These are phyloP conservation scores for Passalora sequoiae DNA, from an alignment of 2,329 filamentous ascomycete species.

Conservation along the genomic window DNA sequence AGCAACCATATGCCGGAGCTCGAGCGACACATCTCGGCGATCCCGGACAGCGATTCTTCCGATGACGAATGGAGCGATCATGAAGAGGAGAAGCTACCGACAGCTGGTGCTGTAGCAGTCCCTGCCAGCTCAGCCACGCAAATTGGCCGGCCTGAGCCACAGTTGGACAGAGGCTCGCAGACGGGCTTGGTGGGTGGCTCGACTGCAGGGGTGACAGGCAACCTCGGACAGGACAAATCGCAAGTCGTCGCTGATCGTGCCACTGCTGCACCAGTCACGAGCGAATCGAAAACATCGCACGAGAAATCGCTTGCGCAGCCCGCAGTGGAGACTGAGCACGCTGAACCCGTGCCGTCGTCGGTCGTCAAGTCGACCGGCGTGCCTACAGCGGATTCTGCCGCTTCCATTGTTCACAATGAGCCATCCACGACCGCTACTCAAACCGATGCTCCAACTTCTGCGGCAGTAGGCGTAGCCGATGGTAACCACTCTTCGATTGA, in stretches of 20 bases:
- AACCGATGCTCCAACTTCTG: background rate
- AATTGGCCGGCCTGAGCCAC: background rate
- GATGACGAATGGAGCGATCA: conserved; percentile 19
- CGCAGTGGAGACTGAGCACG: background rate
- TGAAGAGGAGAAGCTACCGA: background rate
- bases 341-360: background rate
- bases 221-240: background rate
- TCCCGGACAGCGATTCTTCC: conserved; percentile 25
- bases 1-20: conserved; percentile 22
- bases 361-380: background rate
- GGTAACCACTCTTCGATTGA: background rate
- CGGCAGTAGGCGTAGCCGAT: background rate
- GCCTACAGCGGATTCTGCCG: background rate
- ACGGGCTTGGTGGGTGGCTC: background rate
- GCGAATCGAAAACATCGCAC: background rate
- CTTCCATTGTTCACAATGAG: background rate
- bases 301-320: background rate
- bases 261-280: background rate
- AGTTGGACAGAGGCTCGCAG: background rate
- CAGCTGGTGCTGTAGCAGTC: conserved; percentile 2
- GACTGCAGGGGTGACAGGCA: background rate
- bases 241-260: background rate
- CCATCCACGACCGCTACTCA: background rate
- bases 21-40: conserved; percentile 31
- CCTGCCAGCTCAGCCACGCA: background rate